phyloP scores from a whole-genome alignment of 495 filamentous ascomycete species.

The Jackrogersella multiformis region DNA sequence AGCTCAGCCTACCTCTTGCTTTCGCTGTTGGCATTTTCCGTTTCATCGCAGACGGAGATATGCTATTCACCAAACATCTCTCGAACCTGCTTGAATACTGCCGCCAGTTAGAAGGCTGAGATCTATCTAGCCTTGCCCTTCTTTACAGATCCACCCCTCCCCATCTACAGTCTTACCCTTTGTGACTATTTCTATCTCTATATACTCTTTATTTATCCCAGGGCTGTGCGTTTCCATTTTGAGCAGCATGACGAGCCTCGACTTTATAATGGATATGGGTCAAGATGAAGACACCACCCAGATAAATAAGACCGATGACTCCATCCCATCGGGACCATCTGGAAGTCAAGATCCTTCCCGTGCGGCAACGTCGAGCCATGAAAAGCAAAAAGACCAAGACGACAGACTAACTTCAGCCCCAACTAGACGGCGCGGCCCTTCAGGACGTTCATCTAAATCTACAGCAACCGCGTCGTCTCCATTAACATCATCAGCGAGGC shows the following conservation, averaged over 20 bases:
- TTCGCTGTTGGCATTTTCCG: slow-evolving; percentile 46
- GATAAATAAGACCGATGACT: slow-evolving; percentile 46
- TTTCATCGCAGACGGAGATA: slow-evolving; percentile 47
- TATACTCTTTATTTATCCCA: slow-evolving; percentile 52
- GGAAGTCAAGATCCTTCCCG: slow-evolving; percentile 51
- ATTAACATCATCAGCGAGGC: slow-evolving; percentile 44
- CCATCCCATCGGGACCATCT: slow-evolving; percentile 47
- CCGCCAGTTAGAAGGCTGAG: slow-evolving; percentile 47
- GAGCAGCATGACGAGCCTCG: slow-evolving; percentile 60
- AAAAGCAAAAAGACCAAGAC: slow-evolving; percentile 39
- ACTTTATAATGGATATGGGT: slow-evolving; percentile 59
- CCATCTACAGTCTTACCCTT: slow-evolving; percentile 42
- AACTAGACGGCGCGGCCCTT: slow-evolving; percentile 41
- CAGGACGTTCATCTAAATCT: slow-evolving; percentile 42
- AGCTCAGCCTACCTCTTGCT: slow-evolving; percentile 48
- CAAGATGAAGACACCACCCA: slow-evolving; percentile 50
- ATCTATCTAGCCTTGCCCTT: slow-evolving; percentile 43
- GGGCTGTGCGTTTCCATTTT: slow-evolving; percentile 56
- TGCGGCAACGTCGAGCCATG: slow-evolving; percentile 44
- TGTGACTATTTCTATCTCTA: slow-evolving; percentile 44
- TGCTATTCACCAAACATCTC: slow-evolving; percentile 39
- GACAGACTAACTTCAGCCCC: slow-evolving; percentile 41
- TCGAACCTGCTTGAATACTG: slow-evolving; percentile 38
- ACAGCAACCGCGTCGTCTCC: slow-evolving; percentile 37
- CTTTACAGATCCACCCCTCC: slow-evolving; percentile 47